A percentile compares a stretch with the other conserved stretches of the same genome.
Conservation (phyloP, 805 yeast genomes). For the Sugiyamaella floridensis region DNA sequence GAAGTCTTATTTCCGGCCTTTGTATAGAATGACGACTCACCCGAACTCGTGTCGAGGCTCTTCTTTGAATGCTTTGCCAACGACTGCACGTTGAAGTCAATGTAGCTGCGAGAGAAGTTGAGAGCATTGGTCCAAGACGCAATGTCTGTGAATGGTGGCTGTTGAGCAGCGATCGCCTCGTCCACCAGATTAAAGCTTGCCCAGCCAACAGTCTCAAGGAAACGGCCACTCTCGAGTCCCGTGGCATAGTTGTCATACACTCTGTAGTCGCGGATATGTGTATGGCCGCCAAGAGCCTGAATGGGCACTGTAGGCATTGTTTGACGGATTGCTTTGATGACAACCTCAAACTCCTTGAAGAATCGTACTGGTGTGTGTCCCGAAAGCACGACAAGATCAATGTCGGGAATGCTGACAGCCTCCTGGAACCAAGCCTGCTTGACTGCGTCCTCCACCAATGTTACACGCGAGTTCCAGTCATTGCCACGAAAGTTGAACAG, state of each 20-base stretch:
- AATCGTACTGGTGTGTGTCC: conserved; percentile 74
- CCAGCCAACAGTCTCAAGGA: conserved; percentile 92
- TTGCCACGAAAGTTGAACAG: conserved; percentile 65
- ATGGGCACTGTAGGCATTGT: conserved; percentile 57
- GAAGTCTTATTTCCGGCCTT: conserved; percentile 46
- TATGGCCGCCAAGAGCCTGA: conserved; percentile 91
- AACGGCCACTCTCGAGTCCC: conserved; percentile 88
- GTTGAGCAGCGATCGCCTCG: conserved; percentile 11
- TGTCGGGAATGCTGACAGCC: conserved; percentile 32
- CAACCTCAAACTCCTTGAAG: conserved; percentile 46
- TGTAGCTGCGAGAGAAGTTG: conserved; percentile 54
- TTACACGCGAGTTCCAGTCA: conserved; percentile 57
- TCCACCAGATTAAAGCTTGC: conserved; percentile 42
- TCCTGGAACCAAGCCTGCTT: conserved; percentile 60
- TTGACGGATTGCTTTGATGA: conserved; percentile 47
- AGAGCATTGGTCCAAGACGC: conserved; percentile 18
- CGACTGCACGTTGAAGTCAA: conserved; percentile 74
- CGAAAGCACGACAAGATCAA: conserved; percentile 63
- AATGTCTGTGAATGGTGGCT: neutral
- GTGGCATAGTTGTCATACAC: conserved; percentile 58
- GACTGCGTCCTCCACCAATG: conserved; percentile 49
- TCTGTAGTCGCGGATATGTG: conserved; percentile 82
- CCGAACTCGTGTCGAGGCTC: conserved; percentile 2
- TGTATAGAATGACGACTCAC: conserved; percentile 43
- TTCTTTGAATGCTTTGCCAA: conserved; percentile 54